These are phyloP conservation scores for Cucurbita moschata DNA, from an alignment of 306 rosid genomes.

Conservation along the genomic window DNA sequence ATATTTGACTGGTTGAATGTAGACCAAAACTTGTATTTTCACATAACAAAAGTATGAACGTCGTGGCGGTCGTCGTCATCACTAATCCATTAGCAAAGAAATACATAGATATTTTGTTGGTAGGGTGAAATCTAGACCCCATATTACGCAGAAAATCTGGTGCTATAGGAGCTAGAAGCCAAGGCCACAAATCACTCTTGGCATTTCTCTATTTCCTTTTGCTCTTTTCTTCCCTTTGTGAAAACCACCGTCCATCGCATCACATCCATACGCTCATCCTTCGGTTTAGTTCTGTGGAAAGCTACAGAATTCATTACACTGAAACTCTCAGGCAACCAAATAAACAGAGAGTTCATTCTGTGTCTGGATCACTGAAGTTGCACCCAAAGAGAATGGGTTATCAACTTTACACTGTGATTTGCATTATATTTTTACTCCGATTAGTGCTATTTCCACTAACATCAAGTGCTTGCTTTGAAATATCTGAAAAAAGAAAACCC, in stretches of 20 bases:
- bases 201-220: slow-evolving; percentile 9
- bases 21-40: not conserved
- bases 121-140: slow-evolving; percentile 35
- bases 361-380: not conserved
- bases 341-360: not conserved
- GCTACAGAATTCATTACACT: slow-evolving; percentile 8
- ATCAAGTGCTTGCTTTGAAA: not conserved
- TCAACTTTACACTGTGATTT: not conserved
- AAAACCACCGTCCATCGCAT: slow-evolving; percentile 31
- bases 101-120: slow-evolving; percentile 36
- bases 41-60: not conserved
- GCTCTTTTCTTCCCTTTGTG: slow-evolving; percentile 7
- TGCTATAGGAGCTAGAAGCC: slow-evolving; percentile 39
- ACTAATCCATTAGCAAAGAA: slow-evolving; percentile 3
- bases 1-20: not conserved
- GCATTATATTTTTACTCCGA: not conserved
- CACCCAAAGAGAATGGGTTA: not conserved
- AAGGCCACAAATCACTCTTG: slow-evolving; percentile 23
- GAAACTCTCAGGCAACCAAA: not conserved
- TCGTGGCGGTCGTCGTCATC: slow-evolving; percentile 13
- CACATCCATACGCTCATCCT: slow-evolving; percentile 39
- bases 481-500: not conserved
- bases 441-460: slow-evolving; percentile 1
- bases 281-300: slow-evolving; percentile 24
- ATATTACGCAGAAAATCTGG: slow-evolving; percentile 25